phyloP scores from a whole-genome alignment of 2,329 filamentous ascomycete species.

The Tothia fuscella region DNA sequence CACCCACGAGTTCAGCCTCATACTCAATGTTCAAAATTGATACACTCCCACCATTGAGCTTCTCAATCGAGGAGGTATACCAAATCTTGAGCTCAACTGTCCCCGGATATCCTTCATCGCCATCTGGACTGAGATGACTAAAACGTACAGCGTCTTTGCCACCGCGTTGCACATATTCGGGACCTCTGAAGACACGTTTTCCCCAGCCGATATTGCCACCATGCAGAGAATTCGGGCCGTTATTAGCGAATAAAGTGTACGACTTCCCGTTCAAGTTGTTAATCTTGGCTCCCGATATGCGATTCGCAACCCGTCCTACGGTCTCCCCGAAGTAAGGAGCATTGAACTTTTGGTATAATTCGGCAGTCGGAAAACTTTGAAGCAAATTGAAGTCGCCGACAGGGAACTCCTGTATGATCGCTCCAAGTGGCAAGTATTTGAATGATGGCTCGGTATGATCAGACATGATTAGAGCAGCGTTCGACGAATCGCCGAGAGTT shows the following conservation, averaged over 20 bases:
- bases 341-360: slow-evolving; percentile 66
- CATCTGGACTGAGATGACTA: slow-evolving; percentile 55
- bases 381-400: slow-evolving; percentile 78
- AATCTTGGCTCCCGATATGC: slow-evolving; percentile 61
- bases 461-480: too few species aligned
- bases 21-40: slow-evolving; percentile 77
- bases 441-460: too few species aligned
- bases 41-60: slow-evolving; percentile 48
- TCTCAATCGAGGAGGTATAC: slow-evolving; percentile 65
- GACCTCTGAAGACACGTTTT: slow-evolving; percentile 65
- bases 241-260: slow-evolving; percentile 63
- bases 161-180: slow-evolving; percentile 40
- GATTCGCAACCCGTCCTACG: slow-evolving; percentile 75
- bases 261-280: slow-evolving; percentile 57
- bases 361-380: slow-evolving; percentile 65
- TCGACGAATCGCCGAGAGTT: too few species aligned
- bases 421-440: slow-evolving; percentile 61
- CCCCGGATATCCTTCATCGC: slow-evolving; percentile 84
- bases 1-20: slow-evolving; percentile 63
- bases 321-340: slow-evolving; percentile 80
- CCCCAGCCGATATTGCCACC: slow-evolving; percentile 60
- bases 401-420: slow-evolving; percentile 69
- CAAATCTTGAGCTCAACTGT: slow-evolving; percentile 65
- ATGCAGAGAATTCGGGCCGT: slow-evolving; percentile 57
- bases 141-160: slow-evolving; percentile 34